phyloP scores from a whole-genome alignment of 208 protist genomes.

The Strigomonas culicis region DNA sequence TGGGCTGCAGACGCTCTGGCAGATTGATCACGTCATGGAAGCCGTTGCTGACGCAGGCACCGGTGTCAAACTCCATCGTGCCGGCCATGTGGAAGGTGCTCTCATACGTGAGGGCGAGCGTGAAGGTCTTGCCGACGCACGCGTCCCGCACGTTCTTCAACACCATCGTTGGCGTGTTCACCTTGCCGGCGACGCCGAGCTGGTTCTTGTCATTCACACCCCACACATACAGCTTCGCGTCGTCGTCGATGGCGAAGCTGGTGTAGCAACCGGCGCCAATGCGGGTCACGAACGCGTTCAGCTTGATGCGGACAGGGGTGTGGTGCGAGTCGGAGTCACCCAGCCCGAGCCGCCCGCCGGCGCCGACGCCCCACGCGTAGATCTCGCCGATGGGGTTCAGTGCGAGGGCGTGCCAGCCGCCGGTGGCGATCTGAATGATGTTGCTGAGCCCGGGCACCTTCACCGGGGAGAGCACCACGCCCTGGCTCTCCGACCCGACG shows the following conservation, averaged over 20 bases:
- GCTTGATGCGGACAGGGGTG: conserved; percentile 39
- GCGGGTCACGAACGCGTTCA: conserved; percentile 42
- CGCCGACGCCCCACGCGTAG: conserved; percentile 69
- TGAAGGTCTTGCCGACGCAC: conserved; percentile 61
- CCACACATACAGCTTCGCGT: conserved; percentile 68
- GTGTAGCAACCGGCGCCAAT: conserved; percentile 74
- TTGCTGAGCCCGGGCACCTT: conserved; percentile 35
- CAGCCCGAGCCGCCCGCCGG: conserved; percentile 54
- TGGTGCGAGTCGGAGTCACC: conserved; percentile 35
- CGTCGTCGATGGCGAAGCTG: conserved; percentile 63
- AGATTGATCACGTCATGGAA: conserved; percentile 58
- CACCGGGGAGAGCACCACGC: conserved; percentile 51
- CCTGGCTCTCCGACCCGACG: conserved; percentile 30
- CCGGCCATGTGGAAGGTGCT: conserved; percentile 57
- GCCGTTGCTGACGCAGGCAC: conserved; percentile 29
- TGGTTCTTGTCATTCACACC: conserved; percentile 63
- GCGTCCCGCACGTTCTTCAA: conserved; percentile 66
- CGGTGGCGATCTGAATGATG: conserved; percentile 66
- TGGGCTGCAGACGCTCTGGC: conserved; percentile 33
- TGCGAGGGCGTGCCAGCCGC: conserved; percentile 71
- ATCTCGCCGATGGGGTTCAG: conserved; percentile 75
- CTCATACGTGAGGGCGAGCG: conserved; percentile 47
- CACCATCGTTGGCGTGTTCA: conserved; percentile 37
- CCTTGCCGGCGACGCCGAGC: conserved; percentile 26
- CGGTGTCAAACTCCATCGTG: conserved; percentile 43